These are phyloP conservation scores for Vitis labrusca DNA, from an alignment of 164 flowering plant species.

Conservation along the genomic window DNA sequence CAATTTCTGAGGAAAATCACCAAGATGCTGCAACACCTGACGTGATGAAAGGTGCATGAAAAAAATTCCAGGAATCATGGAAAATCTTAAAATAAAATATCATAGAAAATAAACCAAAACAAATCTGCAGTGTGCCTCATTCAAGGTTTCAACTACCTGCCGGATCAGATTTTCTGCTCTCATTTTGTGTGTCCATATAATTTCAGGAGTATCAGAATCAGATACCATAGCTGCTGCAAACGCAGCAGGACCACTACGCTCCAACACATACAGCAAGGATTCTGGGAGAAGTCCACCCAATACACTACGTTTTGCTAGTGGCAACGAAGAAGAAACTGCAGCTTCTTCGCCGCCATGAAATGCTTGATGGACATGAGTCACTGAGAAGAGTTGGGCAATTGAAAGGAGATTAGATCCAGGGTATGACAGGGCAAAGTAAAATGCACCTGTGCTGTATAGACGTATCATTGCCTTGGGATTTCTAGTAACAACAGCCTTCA, in stretches of 20 bases:
- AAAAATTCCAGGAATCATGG: neutral
- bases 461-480: constrained; percentile 97
- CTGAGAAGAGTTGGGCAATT: constrained; percentile 86
- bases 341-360: constrained; percentile 99
- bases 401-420: constrained; percentile 97
- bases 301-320: constrained; percentile 96
- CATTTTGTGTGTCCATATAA: constrained; percentile 99
- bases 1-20: constrained; percentile 95
- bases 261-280: constrained; percentile 91
- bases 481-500: constrained; percentile 93
- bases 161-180: constrained; percentile 94
- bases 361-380: constrained; percentile 96
- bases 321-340: constrained; percentile 92
- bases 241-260: constrained; percentile 94
- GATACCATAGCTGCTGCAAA: constrained; percentile 99
- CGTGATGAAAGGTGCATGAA: neutral
- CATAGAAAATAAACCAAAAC: constrained; percentile 4
- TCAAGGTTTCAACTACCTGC: constrained; percentile 52
- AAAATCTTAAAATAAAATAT: neutral
- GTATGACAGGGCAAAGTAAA: constrained; percentile 95
- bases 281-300: constrained; percentile 98
- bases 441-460: constrained; percentile 92
- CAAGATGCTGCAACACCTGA: constrained; percentile 98
- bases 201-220: constrained; percentile 99
- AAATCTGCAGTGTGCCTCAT: neutral